Percentiles rank a stretch among this genome's conserved stretches.
phyloP scores from a whole-genome alignment of 345 rosid genomes.

The Balakata baccata region DNA sequence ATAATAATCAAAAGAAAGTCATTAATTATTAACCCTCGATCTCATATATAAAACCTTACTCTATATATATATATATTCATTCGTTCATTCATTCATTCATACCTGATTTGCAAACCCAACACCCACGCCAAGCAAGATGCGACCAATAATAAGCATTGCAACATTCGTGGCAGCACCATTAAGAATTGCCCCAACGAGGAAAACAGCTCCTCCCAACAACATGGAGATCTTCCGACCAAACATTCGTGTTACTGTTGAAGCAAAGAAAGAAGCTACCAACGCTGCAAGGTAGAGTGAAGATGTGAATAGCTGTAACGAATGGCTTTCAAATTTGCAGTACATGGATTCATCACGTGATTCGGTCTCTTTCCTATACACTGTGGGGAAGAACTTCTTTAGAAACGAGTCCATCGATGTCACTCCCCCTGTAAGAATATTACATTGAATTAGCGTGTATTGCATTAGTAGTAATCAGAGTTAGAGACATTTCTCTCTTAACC shows the following conservation, averaged over 20 bases:
- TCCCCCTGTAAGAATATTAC: conserved; percentile 43
- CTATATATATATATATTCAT: too few relatives aligned
- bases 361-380: conserved; percentile 36
- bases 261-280: conserved; percentile 58
- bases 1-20: background rate
- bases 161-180: conserved; percentile 56
- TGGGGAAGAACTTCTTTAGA: conserved; percentile 59
- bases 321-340: conserved; percentile 74
- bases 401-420: conserved; percentile 77
- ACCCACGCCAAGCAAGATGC: conserved; percentile 67
- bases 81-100: too few relatives aligned
- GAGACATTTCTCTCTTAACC: too few relatives aligned
- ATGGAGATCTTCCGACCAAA: conserved; percentile 69
- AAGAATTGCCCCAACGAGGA: conserved; percentile 57
- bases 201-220: conserved; percentile 56
- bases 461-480: too few relatives aligned
- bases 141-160: conserved; percentile 58
- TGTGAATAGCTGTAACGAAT: conserved; percentile 63
- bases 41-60: too few relatives aligned
- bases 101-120: conserved; percentile 94
- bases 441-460: background rate
- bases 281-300: conserved; percentile 81
- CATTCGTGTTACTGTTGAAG: conserved; percentile 48
- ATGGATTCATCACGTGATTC: conserved; percentile 33
- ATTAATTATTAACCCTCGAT: too few relatives aligned